These are phyloP conservation scores for Solanum piurae DNA, from an alignment of 257 asterid genomes.

Conservation along the genomic window DNA sequence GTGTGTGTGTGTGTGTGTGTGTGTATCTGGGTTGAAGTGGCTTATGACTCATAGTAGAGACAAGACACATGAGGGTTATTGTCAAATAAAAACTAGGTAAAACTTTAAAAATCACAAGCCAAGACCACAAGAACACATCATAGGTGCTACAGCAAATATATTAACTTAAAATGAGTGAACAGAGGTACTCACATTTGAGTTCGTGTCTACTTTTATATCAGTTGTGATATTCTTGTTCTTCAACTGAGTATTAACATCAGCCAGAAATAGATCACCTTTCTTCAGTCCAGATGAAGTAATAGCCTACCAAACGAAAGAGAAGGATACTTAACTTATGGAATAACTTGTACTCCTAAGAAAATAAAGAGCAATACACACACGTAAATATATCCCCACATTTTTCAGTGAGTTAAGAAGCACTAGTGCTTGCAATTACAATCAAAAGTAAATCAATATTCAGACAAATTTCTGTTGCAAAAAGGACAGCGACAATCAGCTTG, in stretches of 20 bases:
- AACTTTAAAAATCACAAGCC: not conserved
- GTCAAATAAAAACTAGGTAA: not conserved
- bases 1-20: not conserved
- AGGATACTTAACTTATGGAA: not conserved
- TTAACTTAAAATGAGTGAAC: not conserved
- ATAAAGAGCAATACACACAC: not conserved
- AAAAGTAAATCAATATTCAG: not conserved
- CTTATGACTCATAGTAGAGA: not conserved
- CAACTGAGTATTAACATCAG: slow-evolving; percentile 1
- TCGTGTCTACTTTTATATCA: not conserved
- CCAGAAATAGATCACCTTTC: slow-evolving; percentile 2
- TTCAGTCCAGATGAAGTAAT: not conserved
- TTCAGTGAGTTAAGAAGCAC: not conserved
- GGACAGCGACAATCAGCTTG: not conserved
- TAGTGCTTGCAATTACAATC: not conserved
- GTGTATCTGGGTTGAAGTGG: not conserved
- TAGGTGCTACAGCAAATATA: not conserved
- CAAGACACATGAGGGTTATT: not conserved
- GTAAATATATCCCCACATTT: not conserved
- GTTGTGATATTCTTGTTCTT: not conserved
- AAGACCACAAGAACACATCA: not conserved
- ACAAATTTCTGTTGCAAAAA: not conserved
- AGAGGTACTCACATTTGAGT: not conserved
- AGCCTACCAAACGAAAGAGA: not conserved
- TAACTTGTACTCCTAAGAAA: not conserved